Evolutionary conservation across 768 basidiomycete species (phyloP), one percentile per base, ranked within the genome.

Genomic region (Auricularia sp.): DNA sequence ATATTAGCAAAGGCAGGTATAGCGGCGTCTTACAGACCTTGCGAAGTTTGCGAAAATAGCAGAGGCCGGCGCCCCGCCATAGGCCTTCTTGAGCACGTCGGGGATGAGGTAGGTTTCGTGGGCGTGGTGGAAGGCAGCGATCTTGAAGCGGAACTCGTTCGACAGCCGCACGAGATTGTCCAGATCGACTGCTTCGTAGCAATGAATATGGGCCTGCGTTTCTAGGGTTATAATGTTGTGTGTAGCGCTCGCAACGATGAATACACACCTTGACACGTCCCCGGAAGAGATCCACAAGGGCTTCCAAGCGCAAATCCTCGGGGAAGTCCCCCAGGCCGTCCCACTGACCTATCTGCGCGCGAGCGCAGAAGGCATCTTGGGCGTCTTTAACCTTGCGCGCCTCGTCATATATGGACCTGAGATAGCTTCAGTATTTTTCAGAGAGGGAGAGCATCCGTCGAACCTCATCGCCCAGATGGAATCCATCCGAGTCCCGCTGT

Each of bases 41-140:
- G 18, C 14, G 36, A 16, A 43, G 36, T 42, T 79, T 1, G 89
- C 85, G 67, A 91, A 92, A 58, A 91, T 79, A 0, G 91, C 90
- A 36, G 87, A 78, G 0, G 86, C 83, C 1, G 91, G 91, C 16
- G 83, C 70, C 64, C 29, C 71, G 66, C 12, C 66, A 74, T 83
- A 93, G 6, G 85, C 81, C 69, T 80, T 79, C 74, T 90, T 91
- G 64, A 93, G 79, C 1, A 89, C 71, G 33, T 84, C 83, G 2
- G 90, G 87, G n/a, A 91, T 88, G 47, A 92, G 84, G 67, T 88
- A 92, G 0, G 90, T 83, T 68, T 91, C 88, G 51, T 85, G 84
- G 0, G 90, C 90, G 68, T 91, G 90, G 68, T 91, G 90, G 74
- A 90, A 84, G 0, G 87, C 86, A 0, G 88, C 83, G 42, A 91